A percentile compares a stretch with the other conserved stretches of the same genome.
Conservation (phyloP, 2,329 filamentous ascomycete genomes). For the Talaromyces rugulosus region DNA sequence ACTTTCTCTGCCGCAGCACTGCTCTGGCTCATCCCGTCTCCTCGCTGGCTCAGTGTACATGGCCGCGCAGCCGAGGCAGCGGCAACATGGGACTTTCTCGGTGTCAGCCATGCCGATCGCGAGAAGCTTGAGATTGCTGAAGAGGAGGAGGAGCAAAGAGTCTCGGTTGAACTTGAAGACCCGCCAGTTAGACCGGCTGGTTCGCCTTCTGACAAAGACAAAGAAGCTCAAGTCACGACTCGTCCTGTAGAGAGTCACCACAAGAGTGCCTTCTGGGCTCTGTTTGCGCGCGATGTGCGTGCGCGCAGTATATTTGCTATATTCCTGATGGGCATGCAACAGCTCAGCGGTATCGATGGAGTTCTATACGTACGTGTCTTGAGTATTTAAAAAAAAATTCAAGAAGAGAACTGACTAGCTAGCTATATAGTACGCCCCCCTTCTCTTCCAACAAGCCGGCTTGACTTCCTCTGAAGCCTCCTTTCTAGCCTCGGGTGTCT, state of each 20-base stretch:
- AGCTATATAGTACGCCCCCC: constrained; percentile 51
- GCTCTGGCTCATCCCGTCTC: constrained; percentile 50
- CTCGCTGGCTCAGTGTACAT: constrained; percentile 53
- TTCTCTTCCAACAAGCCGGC: constrained; percentile 58
- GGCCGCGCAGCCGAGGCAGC: constrained; percentile 45
- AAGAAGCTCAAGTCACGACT: neutral
- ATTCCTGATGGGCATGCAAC: constrained; percentile 57
- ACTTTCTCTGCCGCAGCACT: constrained; percentile 32
- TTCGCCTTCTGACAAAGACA: neutral
- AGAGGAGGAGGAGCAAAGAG: neutral
- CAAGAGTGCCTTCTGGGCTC: constrained; percentile 13
- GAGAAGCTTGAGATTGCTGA: constrained; percentile 44
- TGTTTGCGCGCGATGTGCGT: constrained; percentile 21
- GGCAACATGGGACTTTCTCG: constrained; percentile 38
- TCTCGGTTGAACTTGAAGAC: neutral
- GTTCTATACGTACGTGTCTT: constrained; percentile 36
- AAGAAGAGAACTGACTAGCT: neutral
- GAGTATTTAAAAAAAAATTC: too few species aligned
- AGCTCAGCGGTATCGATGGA: constrained; percentile 60
- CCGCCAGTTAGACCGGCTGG: neutral
- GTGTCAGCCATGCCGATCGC: constrained; percentile 43
- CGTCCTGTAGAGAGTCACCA: neutral
- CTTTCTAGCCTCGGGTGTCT: constrained; percentile 60
- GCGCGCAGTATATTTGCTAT: constrained; percentile 49
- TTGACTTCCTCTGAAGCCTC: constrained; percentile 51